Conservation (phyloP, 495 filamentous ascomycete genomes). For the Aeminium ludgeri region DNA sequence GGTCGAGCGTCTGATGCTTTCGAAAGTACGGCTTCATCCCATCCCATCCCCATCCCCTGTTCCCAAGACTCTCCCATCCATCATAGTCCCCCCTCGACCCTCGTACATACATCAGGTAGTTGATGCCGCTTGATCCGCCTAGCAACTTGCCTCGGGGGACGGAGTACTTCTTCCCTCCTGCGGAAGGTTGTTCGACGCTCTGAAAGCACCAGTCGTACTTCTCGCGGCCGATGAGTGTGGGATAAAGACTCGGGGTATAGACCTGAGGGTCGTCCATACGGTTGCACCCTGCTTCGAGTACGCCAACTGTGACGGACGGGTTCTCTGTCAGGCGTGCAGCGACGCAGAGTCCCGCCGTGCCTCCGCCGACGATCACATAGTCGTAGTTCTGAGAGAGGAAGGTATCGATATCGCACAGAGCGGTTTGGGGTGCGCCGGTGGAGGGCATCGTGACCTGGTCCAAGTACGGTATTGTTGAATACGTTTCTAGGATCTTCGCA, state of each 20-base stretch:
- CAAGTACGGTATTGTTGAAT: no score
- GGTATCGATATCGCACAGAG: conserved; percentile 11
- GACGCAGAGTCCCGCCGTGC: conserved; percentile 17
- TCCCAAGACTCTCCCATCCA: conserved; percentile 15
- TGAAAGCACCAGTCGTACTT: conserved; percentile 17
- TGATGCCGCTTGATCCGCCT: conserved; percentile 13
- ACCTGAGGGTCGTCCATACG: conserved; percentile 16
- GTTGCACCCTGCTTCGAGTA: conserved; percentile 16
- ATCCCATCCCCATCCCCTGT: conserved; percentile 8
- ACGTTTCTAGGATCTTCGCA: no score
- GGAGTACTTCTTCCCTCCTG: conserved; percentile 8
- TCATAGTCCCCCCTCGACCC: conserved; percentile 15
- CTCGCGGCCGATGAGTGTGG: conserved; percentile 13
- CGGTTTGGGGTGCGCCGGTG: no score
- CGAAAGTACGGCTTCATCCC: conserved; percentile 13
- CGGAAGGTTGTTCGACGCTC: conserved; percentile 5
- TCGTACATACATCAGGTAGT: conserved; percentile 16
- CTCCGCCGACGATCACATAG: conserved; percentile 18
- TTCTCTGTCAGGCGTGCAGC: conserved; percentile 17
- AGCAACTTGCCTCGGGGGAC: conserved; percentile 16
- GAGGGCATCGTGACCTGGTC: no score
- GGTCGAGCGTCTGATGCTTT: conserved; percentile 16
- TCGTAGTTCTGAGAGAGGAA: conserved; percentile 13
- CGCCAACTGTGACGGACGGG: conserved; percentile 14
- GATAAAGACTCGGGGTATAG: conserved; percentile 13